These are phyloP conservation scores for Xylaria sp. DNA, from an alignment of 2,329 filamentous ascomycete species.

Conservation along the genomic window DNA sequence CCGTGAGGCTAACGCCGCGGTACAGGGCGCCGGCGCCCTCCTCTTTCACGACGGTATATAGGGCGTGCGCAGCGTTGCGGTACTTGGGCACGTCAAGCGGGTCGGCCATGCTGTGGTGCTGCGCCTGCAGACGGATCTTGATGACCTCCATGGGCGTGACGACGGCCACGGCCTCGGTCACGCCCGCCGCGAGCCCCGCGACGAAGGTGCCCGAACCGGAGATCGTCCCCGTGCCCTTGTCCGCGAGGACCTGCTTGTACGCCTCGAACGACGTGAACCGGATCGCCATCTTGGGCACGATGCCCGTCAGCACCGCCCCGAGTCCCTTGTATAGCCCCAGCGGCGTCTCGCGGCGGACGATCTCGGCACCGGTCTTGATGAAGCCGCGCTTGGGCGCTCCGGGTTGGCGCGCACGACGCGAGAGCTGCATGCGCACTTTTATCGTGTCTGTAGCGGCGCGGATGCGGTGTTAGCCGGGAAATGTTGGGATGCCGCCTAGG, in stretches of 20 bases:
- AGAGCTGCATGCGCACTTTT: slow-evolving; percentile 99
- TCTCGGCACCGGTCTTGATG: slow-evolving; percentile 84
- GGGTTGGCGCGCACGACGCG: slow-evolving; percentile 81
- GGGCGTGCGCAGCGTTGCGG: slow-evolving; percentile 85
- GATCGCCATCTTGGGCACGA: slow-evolving; percentile 99
- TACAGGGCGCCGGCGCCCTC: slow-evolving; percentile 90
- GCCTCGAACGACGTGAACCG: slow-evolving; percentile 97
- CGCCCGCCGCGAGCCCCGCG: slow-evolving; percentile 87
- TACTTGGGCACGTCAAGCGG: slow-evolving; percentile 97
- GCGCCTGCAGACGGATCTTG: slow-evolving; percentile 97
- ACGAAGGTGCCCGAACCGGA: slow-evolving; percentile 75
- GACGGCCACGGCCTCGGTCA: slow-evolving; percentile 95
- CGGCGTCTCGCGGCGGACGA: slow-evolving; percentile 89
- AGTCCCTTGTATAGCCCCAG: slow-evolving; percentile 97
- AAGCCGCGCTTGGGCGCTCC: slow-evolving; percentile 91
- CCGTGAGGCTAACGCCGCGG: slow-evolving; percentile 92
- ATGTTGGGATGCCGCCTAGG: background rate
- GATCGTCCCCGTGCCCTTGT: slow-evolving; percentile 73
- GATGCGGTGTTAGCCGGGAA: slow-evolving; percentile 2
- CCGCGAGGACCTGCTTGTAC: slow-evolving; percentile 87
- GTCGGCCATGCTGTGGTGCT: slow-evolving; percentile 98
- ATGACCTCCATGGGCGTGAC: slow-evolving; percentile 99
- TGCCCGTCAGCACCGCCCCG: slow-evolving; percentile 95
- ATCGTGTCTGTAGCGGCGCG: slow-evolving; percentile 76
- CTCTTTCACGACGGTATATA: slow-evolving; percentile 91